Evolutionary conservation across 306 rosid species (phyloP).

Genomic region (Medicago lupulina): DNA sequence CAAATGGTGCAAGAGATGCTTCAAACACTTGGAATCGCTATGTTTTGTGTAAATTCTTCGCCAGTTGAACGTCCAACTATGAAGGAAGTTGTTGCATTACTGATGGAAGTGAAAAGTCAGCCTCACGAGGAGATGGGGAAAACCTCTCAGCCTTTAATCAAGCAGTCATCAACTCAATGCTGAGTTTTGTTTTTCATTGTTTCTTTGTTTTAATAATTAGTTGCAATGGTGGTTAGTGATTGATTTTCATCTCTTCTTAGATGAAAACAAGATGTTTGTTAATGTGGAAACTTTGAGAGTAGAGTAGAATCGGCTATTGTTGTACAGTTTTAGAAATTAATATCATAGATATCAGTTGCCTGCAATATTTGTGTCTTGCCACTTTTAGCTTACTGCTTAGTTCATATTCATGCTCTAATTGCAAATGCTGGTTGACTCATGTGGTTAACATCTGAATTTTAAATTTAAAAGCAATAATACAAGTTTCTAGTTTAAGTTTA

Average conservation of each 20-base stretch:
- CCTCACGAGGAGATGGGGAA: conserved; percentile 93
- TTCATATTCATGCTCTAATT: neutral
- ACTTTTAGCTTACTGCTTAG: neutral
- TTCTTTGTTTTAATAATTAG: conserved; percentile 15
- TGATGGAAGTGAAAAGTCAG: conserved; percentile 88
- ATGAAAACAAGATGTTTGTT: conserved; percentile 42
- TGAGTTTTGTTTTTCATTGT: conserved; percentile 20
- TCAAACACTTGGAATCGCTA: conserved; percentile 97
- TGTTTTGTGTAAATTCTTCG: conserved; percentile 95
- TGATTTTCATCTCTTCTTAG: conserved; percentile 49
- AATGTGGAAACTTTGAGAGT: conserved; percentile 43
- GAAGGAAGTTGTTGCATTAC: conserved; percentile 95
- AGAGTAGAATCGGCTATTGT: conserved; percentile 46
- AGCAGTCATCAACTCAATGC: conserved; percentile 78
- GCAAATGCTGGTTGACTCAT: neutral
- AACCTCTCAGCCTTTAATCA: conserved; percentile 93
- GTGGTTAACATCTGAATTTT: too few species aligned
- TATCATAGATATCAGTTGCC: conserved; percentile 40
- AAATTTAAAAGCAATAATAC: too few species aligned
- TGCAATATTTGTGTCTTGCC: conserved; percentile 29
- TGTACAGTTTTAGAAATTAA: conserved; percentile 70
- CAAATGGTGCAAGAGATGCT: conserved; percentile 99
- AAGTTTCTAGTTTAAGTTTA: too few species aligned
- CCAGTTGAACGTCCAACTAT: conserved; percentile 87
- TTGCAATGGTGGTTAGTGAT: conserved; percentile 48